Evolutionary conservation across 2,329 filamentous ascomycete species (phyloP).

Genomic region (Penicillium oxalicum): DNA sequence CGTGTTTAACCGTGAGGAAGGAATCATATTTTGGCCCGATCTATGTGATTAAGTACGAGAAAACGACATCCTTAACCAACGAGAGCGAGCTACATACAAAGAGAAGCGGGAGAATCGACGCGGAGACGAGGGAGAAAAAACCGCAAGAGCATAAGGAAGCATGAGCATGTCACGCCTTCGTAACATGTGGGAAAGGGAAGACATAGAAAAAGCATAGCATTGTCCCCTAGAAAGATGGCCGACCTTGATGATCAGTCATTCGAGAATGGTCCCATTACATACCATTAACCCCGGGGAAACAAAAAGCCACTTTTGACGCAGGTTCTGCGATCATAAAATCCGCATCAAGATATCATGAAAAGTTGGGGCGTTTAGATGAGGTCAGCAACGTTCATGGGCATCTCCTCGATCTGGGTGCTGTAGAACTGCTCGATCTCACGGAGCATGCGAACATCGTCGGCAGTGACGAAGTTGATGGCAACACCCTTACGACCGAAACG

Average conservation of each 20-base stretch:
- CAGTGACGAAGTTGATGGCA: constrained; percentile 98
- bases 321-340: constrained; percentile 33
- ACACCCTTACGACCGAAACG: constrained; percentile 97
- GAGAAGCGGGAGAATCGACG: constrained; percentile 21
- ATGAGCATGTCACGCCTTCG: constrained; percentile 36
- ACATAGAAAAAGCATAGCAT: constrained; percentile 35
- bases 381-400: constrained; percentile 86
- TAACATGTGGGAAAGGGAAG: constrained; percentile 22
- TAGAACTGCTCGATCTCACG: constrained; percentile 97
- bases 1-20: constrained; percentile 25
- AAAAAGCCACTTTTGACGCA: constrained; percentile 39
- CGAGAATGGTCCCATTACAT: background rate
- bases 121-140: constrained; percentile 24
- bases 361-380: constrained; percentile 38
- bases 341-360: constrained; percentile 31
- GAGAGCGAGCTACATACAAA: constrained; percentile 35
- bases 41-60: constrained; percentile 33
- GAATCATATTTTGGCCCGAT: constrained; percentile 35
- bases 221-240: constrained; percentile 3
- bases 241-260: background rate
- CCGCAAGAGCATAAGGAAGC: constrained; percentile 33
- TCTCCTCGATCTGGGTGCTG: constrained; percentile 95
- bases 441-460: constrained; percentile 93
- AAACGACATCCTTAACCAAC: constrained; percentile 34
- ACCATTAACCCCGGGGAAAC: constrained; percentile 6